Percentiles rank a stretch among this genome's conserved stretches.
Evolutionary conservation across 2,329 filamentous ascomycete species (phyloP).

Genomic region (Aspergillus alliaceus): DNA sequence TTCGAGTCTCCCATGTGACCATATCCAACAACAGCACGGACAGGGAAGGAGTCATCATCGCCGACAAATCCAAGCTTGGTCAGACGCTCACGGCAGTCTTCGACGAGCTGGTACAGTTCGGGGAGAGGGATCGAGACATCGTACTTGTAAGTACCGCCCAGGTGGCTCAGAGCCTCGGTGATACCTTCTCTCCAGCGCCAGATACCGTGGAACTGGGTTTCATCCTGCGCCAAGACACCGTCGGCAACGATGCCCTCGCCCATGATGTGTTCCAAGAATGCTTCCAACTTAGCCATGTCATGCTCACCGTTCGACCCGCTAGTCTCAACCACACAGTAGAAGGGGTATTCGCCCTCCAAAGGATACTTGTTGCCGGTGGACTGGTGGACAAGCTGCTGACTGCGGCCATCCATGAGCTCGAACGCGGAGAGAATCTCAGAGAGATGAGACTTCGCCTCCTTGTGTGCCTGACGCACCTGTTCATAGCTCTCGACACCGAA

Average conservation of each 20-base stretch:
- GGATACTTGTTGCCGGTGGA: slow-evolving; percentile 77
- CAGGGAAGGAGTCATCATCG: slow-evolving; percentile 72
- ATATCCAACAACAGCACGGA: slow-evolving; percentile 89
- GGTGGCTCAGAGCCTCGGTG: slow-evolving; percentile 82
- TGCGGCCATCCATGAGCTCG: slow-evolving; percentile 89
- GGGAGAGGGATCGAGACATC: slow-evolving; percentile 90
- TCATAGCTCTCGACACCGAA: slow-evolving; percentile 90
- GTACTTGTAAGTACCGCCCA: slow-evolving; percentile 97
- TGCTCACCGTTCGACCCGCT: slow-evolving; percentile 93
- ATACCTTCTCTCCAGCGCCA: slow-evolving; percentile 96
- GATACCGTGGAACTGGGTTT: slow-evolving; percentile 80
- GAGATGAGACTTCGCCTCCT: slow-evolving; percentile 83
- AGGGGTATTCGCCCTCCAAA: slow-evolving; percentile 79
- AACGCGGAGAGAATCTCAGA: slow-evolving; percentile 96
- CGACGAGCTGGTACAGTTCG: slow-evolving; percentile 85
- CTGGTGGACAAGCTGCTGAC: slow-evolving; percentile 72
- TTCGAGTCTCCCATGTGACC: slow-evolving; percentile 98
- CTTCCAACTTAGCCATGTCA: slow-evolving; percentile 85
- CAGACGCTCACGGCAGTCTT: slow-evolving; percentile 75
- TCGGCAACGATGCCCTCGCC: slow-evolving; percentile 80
- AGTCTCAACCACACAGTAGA: slow-evolving; percentile 96
- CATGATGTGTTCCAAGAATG: slow-evolving; percentile 91
- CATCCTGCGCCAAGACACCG: slow-evolving; percentile 88
- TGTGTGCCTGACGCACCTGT: slow-evolving; percentile 81
- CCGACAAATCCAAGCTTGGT: slow-evolving; percentile 73